Base-by-base conservation (phyloP, 2,329 filamentous ascomycete genomes). In the Aspergillus sojae region DNA sequence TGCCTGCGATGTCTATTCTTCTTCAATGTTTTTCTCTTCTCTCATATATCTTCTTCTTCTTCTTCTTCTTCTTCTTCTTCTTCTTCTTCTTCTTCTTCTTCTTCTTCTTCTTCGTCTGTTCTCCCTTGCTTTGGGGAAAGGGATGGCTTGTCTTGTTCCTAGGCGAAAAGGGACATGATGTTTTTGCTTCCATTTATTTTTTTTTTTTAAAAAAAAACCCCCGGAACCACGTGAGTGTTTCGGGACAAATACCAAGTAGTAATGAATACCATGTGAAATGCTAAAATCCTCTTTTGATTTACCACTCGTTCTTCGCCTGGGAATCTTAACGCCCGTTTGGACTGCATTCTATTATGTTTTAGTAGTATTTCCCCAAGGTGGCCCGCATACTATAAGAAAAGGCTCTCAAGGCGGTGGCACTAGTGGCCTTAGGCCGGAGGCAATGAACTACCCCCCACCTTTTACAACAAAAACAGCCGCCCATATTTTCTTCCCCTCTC, bases 381-480 rank as follows among this genome's bases (percentile, higher is more conserved):
- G 39, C 16, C 39, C 7, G 19, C 39, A 41, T 6, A 41, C 19
- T 41, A 41, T 41, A 41, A n/a, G 36, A 32, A 52, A 19, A 19
- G 46, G 46, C 46, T 21, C 30, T 32, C 30, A 55, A 45, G 57
- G 57, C 46, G 57, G 67, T 69, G 66, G 69, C 64, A 67, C 60
- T 70, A 65, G 66, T 59, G 62, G 66, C 66, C 66, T 66, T 55
- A 70, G 67, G 63, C 65, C 55, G 62, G 62, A 62, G 64, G 61
- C 58, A 66, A 58, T 41, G 58, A 67, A 65, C 65, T 68, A 65
- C 69, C 70, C 70, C 70, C 70, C 70, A 65, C 64, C 61, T 58
- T 64, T 48, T 45, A 53, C 53, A 62, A 65, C 58, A 67, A 69
- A 68, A 69, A 66, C 65, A 67, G 61, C 43, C 68, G 62, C 66